Base-by-base conservation (phyloP, 257 asterid genomes). In the Striga asiatica region DNA sequence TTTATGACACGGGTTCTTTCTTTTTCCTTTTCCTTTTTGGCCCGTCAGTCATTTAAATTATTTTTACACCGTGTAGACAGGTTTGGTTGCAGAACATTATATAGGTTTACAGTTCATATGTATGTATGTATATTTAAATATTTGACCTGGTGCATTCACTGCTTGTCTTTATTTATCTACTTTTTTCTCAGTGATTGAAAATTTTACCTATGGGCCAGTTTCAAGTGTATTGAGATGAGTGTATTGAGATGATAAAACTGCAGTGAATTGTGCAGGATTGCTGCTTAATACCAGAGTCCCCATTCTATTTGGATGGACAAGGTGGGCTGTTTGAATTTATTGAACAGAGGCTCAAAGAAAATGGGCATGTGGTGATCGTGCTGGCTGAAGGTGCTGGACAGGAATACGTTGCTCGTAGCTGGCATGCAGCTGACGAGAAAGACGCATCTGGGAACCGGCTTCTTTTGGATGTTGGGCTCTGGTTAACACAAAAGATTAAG, bases 301-400 rank as follows among this genome's bases (percentile, higher is more conserved):
- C 95, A 32, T 89, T 89, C 72, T 89, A 74, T 68, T 60, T 86
- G 61, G 98, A 89, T 73, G 98, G 98, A 42, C 82, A 56, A 24
- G 98, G 95, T 34, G 96, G 98, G 28, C 85, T 89, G 49, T 86
- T 72, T 74, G 93, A 83, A 66, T 89, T 76, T 76, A 66, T 86
- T 65, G 96, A 84, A 50, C 76, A 78, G 62, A 68, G 84, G 78
- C 92, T 91, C 60, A 86, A 84, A 70, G 98, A 86, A 67, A 83
- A 81, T 71, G 79, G 86, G 49, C 96, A 83, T 63, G 73, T 78
- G 46, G 76, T 91, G 66, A 83, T 89, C 65, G 98, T 89, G 45
- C 61, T 86, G 73, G 98, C 98, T 49, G 98, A 89, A 77, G 98
- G 98, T 42, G 88, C 98, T 14, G 98, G 95, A 45, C 98, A 89